phyloP scores from a whole-genome alignment of 2,329 filamentous ascomycete genomes.

The Ophiostoma ips region DNA sequence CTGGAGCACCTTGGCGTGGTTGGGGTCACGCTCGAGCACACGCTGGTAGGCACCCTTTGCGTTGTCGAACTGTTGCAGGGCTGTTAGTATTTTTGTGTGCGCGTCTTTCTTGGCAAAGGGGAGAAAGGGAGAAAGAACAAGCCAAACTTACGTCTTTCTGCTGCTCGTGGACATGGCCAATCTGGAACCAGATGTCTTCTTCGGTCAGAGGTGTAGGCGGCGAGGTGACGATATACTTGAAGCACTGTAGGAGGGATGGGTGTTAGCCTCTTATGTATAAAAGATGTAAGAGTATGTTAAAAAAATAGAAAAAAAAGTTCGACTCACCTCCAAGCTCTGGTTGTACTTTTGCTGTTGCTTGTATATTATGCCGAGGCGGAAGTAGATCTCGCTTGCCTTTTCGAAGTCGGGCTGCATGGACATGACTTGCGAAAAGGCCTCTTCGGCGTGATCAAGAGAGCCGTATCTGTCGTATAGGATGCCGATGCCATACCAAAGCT shows the following conservation, averaged over 20 bases:
- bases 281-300: not conserved
- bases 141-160: constrained; percentile 74
- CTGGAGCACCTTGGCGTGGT: constrained; percentile 94
- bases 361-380: constrained; percentile 97
- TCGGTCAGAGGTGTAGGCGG: constrained; percentile 86
- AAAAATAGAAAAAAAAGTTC: constrained; percentile 3
- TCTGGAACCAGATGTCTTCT: constrained; percentile 99
- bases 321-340: constrained; percentile 72
- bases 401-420: constrained; percentile 95
- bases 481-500: constrained; percentile 97
- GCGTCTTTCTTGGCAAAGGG: constrained; percentile 15
- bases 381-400: constrained; percentile 98
- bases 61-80: constrained; percentile 62
- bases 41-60: constrained; percentile 87
- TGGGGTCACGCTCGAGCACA: constrained; percentile 86
- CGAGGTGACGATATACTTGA: constrained; percentile 92
- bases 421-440: constrained; percentile 98
- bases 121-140: constrained; percentile 12
- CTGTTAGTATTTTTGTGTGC: constrained; percentile 15
- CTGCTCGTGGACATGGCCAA: constrained; percentile 95
- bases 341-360: constrained; percentile 93
- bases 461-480: constrained; percentile 96
- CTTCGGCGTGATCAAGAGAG: constrained; percentile 90
- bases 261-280: not conserved
- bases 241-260: constrained; percentile 67